Base-by-base conservation (phyloP, 2,329 filamentous ascomycete species). In the Aspergillus clavatus region DNA sequence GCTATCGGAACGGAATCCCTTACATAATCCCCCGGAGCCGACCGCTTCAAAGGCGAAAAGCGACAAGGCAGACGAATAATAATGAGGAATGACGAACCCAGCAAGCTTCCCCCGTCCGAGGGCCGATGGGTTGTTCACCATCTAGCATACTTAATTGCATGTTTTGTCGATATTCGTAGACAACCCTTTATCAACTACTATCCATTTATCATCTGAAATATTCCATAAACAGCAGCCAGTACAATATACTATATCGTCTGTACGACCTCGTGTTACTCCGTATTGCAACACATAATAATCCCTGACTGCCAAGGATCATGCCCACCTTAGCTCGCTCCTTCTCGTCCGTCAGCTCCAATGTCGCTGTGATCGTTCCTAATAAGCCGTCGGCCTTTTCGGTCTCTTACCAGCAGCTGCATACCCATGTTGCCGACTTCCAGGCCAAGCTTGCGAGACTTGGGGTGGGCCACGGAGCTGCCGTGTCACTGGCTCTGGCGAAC, bases 401-500 rank as follows among this genome's bases (percentile, higher is more conserved):
- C 52, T 84, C 84, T 29, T 91, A 89, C 72, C 68, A 75, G 51
- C 77, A 82, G 60, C 80, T 94, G 42, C 68, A 78, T 42, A 65
- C 76, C 50, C 83, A 90, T 61, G 79, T 89, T 44, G 68, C 74
- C 35, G 71, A 77, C 12, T 91, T 93, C 72, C 88, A 93, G 72
- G 74, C 76, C 62, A 87, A 88, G 70, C 81, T 94, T 51, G 87
- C 88, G 19, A 76, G 77, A 38, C 76, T 91, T 45, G 88, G 88
- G 53, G 81, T 94, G 51, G 74, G 77, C 45, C 76, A 79, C 35
- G 77, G 78, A 53, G 79, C 83, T 11, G 83, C 87, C 38, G 87
- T 94, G 42, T 93, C 87, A 38, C 89, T 94, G 63, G 86, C 88
- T 22, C 78, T 89, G 14, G 80, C 85, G 47, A 94, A 94, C 72